phyloP scores from a whole-genome alignment of 352 stramenopile genomes.

The Pythium angustatum region DNA sequence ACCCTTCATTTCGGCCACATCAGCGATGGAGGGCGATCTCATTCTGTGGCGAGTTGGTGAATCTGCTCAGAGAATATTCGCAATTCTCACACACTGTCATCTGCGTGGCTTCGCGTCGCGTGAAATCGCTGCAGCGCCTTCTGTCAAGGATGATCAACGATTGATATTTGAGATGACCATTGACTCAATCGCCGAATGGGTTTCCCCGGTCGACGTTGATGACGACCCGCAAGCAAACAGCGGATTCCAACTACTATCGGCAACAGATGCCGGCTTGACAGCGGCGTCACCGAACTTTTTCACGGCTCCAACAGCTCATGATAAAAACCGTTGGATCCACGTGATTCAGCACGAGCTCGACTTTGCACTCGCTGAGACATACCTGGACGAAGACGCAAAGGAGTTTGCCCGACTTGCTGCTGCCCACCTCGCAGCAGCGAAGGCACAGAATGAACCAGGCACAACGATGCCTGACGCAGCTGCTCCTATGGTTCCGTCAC shows the following conservation, averaged over 20 bases:
- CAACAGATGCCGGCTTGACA: too few relatives aligned
- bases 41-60: conserved; percentile 35
- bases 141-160: background rate
- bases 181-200: conserved; percentile 47
- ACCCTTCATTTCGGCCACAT: conserved; percentile 31
- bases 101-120: conserved; percentile 23
- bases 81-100: conserved; percentile 16
- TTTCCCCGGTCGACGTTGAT: conserved; percentile 14
- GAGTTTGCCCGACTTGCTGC: conserved; percentile 59
- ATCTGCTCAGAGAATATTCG: conserved; percentile 11
- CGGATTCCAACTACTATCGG: conserved; percentile 2
- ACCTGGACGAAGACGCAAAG: conserved; percentile 54
- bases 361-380: conserved; percentile 56
- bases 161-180: conserved; percentile 34
- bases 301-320: conserved; percentile 33
- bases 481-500: background rate
- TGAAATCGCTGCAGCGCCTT: background rate
- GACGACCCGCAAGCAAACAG: background rate
- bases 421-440: conserved; percentile 21
- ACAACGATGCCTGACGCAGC: background rate
- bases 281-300: conserved; percentile 33
- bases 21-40: conserved; percentile 57
- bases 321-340: conserved; percentile 56
- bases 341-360: conserved; percentile 60
- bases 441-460: background rate